Evolutionary conservation across 1,139 yeast genomes (phyloP), one percentile per base, ranked within the genome.

Genomic region (Kodamaea plutei): DNA sequence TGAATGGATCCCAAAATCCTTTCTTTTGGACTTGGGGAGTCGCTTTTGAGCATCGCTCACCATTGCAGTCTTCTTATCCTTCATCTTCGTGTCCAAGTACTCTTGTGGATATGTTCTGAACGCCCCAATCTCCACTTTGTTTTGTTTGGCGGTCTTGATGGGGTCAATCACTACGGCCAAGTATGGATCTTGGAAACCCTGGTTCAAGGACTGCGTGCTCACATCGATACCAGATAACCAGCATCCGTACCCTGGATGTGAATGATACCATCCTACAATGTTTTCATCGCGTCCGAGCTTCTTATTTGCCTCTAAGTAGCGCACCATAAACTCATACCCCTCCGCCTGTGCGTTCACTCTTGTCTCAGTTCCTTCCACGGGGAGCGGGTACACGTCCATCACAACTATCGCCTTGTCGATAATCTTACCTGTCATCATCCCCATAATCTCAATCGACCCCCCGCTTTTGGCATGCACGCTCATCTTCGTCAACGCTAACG

Each of bases 191-290:
- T 88, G 96, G 51, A 79, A 87, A 38, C 73, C 76, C 55, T 88
- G 96, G 50, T 89, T 88, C 54, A 89, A 61, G 36, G 74, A 66
- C 52, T 91, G 96, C 0, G 96, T 88, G 34, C 84, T 79, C 18
- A 88, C 93, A 57, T 88, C 96, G 29, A 88, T 87, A 11, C 91
- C 93, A 39, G 91, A 79, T 25, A 88, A 59, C 95, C 96, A 84
- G 53, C 96, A 84, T 24, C 96, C 97, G 55, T 88, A 91, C 0
- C 96, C 96, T 0, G 97, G 97, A 56, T 91, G 98, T 3, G 96
- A 88, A 57, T 91, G 95, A 57, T 89, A 84, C 95, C 94, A 84
- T 6, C 96, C 96, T 10, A 88, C 87, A 21, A 91, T 83, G 45
- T 84, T 74, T 31, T 71, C 73, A 9, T 61, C 48, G 15, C 79